These are phyloP conservation scores for Eucalyptus curtisii DNA, from an alignment of 345 rosid species.

Conservation along the genomic window DNA sequence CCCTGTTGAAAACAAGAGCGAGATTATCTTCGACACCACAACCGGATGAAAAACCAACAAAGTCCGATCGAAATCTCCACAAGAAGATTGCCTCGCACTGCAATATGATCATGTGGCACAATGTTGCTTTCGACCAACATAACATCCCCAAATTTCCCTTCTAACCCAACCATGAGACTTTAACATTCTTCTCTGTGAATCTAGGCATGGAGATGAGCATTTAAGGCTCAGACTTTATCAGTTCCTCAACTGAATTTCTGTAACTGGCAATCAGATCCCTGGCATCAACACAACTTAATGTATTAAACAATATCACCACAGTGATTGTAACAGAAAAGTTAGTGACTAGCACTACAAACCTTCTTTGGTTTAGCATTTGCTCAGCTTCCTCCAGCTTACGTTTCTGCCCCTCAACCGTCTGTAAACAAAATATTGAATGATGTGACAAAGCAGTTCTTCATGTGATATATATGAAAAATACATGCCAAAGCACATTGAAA, in stretches of 20 bases:
- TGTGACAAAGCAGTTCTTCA: not conserved
- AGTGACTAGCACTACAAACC: conserved; percentile 7
- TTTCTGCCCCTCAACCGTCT: conserved; percentile 78
- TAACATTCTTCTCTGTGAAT: not conserved
- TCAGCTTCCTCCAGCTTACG: conserved; percentile 54
- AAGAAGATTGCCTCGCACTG: not conserved
- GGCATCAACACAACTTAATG: not conserved
- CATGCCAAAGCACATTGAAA: not conserved
- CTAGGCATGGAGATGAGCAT: not conserved
- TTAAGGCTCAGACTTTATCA: conserved; percentile 38
- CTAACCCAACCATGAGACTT: not conserved
- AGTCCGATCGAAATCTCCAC: not conserved
- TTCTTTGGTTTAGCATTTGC: conserved; percentile 45
- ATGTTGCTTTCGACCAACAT: not conserved
- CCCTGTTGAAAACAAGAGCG: not conserved
- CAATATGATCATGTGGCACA: not conserved
- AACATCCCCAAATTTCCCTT: not conserved
- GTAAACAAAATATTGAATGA: not conserved
- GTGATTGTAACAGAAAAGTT: not conserved
- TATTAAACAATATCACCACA: not conserved
- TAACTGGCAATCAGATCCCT: conserved; percentile 61
- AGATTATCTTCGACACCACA: not conserved
- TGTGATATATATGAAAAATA: not conserved
- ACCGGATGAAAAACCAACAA: not conserved
- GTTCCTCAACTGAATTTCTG: conserved; percentile 53